Base-by-base conservation (phyloP, 768 basidiomycete species). In the Dacryopinax primogenitus region DNA sequence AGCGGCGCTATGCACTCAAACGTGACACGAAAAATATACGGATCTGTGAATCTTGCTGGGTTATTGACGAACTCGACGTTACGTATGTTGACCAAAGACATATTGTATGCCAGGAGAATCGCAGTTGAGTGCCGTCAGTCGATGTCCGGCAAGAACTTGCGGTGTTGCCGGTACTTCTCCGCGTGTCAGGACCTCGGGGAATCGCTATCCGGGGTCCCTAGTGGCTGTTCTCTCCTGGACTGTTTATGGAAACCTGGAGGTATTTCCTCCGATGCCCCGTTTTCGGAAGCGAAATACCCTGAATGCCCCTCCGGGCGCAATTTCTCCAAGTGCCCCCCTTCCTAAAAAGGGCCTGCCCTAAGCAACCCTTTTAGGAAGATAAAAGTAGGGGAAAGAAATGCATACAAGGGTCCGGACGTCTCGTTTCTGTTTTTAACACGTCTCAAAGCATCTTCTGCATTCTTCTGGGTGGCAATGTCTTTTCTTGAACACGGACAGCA, bases 1-100 rank as follows among this genome's bases (percentile, higher is more conserved):
- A 98, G 80, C 4, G 86, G 85, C 12, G 92, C 87, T 69, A 97
- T 92, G 74, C 93, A 97, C 74, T 98, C 96, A 70, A 99, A 99
- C 1, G 92, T 95, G 72, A 98, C 93, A 68, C 90, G 86, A 75
- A 97, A 96, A 69, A 84, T 82, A 76, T 98, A 98, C 32, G 85
- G 80, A 72, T 98, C 93, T 12, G 86, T 83, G 76, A 97, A 98
- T 69, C 85, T 83, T 18, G 92, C 91, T 6, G 92, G 92, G 76
- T 94, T 94, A 78, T 92, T 93, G 73, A 95, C 80, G 69, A 93
- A 92, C 66, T 76, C 74, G 64, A 78, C 76, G 66, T 77, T 75
- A 2, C 76, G 72, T 66, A 78, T 78, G 68, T 76, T 77, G 65
- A 78, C 77, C 35, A 68, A 58, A 23, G 68, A 68, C 68, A 68